phyloP scores from a whole-genome alignment of 75 land plant species.

The Cryptomeria japonica region DNA sequence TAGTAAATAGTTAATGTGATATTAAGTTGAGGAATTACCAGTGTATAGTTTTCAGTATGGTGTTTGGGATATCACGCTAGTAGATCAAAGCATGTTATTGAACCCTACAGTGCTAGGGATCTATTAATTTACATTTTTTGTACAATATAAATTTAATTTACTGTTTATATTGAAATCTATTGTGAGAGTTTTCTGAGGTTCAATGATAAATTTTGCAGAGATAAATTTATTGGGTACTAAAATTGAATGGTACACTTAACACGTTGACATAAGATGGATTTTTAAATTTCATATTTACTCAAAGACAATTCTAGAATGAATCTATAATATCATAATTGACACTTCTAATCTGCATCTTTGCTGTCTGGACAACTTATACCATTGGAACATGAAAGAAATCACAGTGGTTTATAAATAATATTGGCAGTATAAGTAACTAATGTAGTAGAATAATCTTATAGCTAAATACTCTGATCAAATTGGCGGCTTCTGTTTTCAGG shows the following conservation, averaged over 20 bases:
- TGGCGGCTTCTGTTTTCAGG: slow-evolving; percentile 37
- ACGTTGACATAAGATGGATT: neutral
- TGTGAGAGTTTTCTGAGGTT: neutral
- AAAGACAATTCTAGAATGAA: neutral
- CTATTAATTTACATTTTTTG: neutral
- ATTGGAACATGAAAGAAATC: neutral
- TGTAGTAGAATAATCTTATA: neutral
- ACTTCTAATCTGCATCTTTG: neutral
- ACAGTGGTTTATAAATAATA: neutral
- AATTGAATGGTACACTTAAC: neutral
- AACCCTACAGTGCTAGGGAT: neutral
- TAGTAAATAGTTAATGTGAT: neutral
- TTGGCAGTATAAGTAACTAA: neutral
- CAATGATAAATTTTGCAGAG: neutral
- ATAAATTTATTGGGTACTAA: neutral
- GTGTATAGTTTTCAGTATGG: neutral
- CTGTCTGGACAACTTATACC: neutral
- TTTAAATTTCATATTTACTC: neutral
- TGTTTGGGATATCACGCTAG: neutral
- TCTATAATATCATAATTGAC: neutral
- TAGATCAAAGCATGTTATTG: neutral
- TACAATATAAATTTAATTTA: neutral
- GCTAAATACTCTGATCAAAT: neutral
- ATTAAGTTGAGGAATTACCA: neutral
- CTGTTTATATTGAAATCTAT: neutral